These are phyloP conservation scores for Oropetium thomaeum DNA, from an alignment of 176 grass and related monocot species.

Conservation along the genomic window DNA sequence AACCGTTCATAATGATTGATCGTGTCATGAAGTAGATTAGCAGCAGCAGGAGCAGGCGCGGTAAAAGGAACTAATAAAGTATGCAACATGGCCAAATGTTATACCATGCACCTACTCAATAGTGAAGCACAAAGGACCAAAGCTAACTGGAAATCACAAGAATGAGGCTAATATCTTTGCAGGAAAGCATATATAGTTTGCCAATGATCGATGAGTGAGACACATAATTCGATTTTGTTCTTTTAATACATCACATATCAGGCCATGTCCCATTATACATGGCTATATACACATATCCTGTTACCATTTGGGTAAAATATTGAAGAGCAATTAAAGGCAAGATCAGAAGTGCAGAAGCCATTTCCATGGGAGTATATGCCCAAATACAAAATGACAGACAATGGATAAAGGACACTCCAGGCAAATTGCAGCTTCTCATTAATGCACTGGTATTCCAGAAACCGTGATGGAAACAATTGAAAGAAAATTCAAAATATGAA, in stretches of 20 bases:
- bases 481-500: slow-evolving; percentile 15
- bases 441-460: background rate
- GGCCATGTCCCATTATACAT: background rate
- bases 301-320: background rate
- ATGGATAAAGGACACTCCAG: background rate
- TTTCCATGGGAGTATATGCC: background rate
- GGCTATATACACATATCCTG: background rate
- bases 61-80: background rate
- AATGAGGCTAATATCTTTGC: background rate
- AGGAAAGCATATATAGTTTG: background rate
- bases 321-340: slow-evolving; percentile 17
- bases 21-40: background rate
- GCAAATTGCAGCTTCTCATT: background rate
- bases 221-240: background rate
- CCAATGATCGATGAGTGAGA: background rate
- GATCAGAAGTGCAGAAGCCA: background rate
- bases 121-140: background rate
- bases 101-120: background rate
- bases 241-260: no score
- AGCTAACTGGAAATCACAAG: background rate
- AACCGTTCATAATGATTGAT: background rate
- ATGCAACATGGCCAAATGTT: background rate
- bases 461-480: background rate
- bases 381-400: slow-evolving; percentile 4
- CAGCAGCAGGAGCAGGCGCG: background rate